phyloP scores from a whole-genome alignment of 2,329 filamentous ascomycete genomes.

The Phaeoacremonium minimum region DNA sequence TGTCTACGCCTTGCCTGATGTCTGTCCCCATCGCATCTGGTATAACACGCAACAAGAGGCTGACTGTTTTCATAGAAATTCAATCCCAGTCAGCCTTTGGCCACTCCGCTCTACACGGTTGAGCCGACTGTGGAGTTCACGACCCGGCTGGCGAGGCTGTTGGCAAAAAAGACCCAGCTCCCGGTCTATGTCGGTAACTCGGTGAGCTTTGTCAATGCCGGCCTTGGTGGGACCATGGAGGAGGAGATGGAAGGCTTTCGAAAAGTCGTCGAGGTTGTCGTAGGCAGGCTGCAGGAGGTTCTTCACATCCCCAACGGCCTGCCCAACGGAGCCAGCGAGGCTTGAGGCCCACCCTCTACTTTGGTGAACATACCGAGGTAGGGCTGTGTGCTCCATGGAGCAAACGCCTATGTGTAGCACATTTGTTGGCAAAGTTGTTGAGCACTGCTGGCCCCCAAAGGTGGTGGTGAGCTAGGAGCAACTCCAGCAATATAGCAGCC shows the following conservation, averaged over 20 bases:
- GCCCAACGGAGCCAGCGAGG: too few relatives aligned
- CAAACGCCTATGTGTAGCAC: too few relatives aligned
- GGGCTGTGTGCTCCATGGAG: too few relatives aligned
- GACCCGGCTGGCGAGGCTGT: constrained; percentile 74
- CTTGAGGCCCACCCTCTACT: too few relatives aligned
- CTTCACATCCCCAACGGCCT: constrained; percentile 15
- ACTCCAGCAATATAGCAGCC: too few relatives aligned
- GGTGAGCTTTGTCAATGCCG: constrained; percentile 68
- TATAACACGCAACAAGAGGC: background rate
- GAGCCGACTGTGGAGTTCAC: constrained; percentile 82
- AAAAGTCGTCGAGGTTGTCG: constrained; percentile 66
- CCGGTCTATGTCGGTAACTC: constrained; percentile 92
- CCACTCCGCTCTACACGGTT: constrained; percentile 73
- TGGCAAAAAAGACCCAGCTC: constrained; percentile 67
- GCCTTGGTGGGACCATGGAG: constrained; percentile 76
- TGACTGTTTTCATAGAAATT: constrained; percentile 32
- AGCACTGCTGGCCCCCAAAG: too few relatives aligned
- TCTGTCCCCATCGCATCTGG: constrained; percentile 32
- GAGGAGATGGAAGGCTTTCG: constrained; percentile 91
- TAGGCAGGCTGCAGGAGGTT: constrained; percentile 43
- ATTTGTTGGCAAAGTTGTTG: too few relatives aligned
- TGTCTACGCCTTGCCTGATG: constrained; percentile 90
- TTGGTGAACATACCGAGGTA: too few relatives aligned
- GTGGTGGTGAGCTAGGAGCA: too few relatives aligned
- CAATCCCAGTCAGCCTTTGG: constrained; percentile 59